Conservation (phyloP, 176 grass and related monocot genomes). For the Carex pumila region DNA sequence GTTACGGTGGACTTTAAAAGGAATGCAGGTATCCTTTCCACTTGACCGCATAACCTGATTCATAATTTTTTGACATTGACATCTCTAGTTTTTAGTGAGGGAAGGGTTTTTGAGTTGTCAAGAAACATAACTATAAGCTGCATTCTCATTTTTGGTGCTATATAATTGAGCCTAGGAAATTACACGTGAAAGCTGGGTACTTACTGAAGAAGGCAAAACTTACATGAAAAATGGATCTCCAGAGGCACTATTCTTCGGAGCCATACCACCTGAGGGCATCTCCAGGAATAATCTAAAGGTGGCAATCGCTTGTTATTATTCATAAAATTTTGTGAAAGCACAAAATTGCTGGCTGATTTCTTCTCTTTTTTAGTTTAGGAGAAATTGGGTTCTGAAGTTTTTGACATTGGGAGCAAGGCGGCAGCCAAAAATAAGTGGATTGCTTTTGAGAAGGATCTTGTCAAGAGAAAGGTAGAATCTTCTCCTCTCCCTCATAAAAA, state of each 20-base stretch:
- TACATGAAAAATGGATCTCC: constrained; percentile 57
- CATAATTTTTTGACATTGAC: background rate
- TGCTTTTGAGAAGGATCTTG: constrained; percentile 40
- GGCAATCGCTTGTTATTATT: constrained; percentile 10
- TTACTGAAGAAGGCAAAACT: constrained; percentile 67
- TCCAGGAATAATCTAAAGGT: constrained; percentile 58
- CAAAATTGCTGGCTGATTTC: background rate
- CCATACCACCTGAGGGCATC: constrained; percentile 57
- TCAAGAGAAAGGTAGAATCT: constrained; percentile 46
- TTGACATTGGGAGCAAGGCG: constrained; percentile 45
- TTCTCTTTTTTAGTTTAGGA: constrained; percentile 31
- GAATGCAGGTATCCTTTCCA: background rate
- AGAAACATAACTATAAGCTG: background rate
- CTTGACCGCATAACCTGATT: background rate
- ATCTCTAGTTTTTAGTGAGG: background rate
- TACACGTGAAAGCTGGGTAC: constrained; percentile 56
- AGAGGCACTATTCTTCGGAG: constrained; percentile 50
- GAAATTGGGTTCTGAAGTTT: constrained; percentile 35
- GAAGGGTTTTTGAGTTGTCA: background rate
- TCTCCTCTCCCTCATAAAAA: background rate
- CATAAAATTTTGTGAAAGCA: background rate
- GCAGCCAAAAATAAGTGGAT: constrained; percentile 69
- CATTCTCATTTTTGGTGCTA: background rate
- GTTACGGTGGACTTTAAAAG: background rate
- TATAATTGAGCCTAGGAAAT: constrained; percentile 42